Base-by-base conservation (phyloP, 1,284 basidiomycete species). In the Apiotrichum domesticum region DNA sequence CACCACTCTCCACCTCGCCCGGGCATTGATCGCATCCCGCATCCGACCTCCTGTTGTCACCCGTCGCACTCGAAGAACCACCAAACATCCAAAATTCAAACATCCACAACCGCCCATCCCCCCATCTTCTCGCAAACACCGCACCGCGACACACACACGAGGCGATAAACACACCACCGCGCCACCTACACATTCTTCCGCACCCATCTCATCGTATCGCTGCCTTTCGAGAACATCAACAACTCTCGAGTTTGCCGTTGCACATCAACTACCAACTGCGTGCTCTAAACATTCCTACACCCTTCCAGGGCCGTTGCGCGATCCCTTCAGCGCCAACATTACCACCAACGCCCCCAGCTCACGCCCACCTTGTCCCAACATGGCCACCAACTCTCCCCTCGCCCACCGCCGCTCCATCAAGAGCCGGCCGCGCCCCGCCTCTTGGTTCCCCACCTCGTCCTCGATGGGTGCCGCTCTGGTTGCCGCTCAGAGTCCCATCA, bases 241-340 rank as follows among this genome's bases (percentile, higher is more conserved):
- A 21, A 21, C 21, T 21, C 21, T 21, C 21, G 21, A 21, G 21
- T 21, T 21, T 21, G 21, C 21, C 21, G 21, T 21, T 21, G 21
- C 21, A 21, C 21, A 21, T 21, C 21, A 21, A 21, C 39, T 32
- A 41, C 6, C 10, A 37, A 21, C 15, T 10, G 35, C 29, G 10
- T 8, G 29, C 4, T 11, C 32, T 6, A 10, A 35, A 34, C 32
- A 14, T 14, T 11, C 33, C 21, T 21, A 21, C 34, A 11, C 46
- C 34, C 46, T 14, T 15, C n/a, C 46, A 47, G 46, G 46, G 46
- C 34, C 46, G 35, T 47, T 47, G 34, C 35, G 34, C 34, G 46
- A 47, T 47, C 46, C 46, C 46, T 47, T 47, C 10, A 47, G 34
- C 46, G 46, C 46, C 46, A 47, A 47, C 46, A 47, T 47, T 47